Base-by-base conservation (phyloP, 2,329 filamentous ascomycete species). In the Talaromyces sp. region DNA sequence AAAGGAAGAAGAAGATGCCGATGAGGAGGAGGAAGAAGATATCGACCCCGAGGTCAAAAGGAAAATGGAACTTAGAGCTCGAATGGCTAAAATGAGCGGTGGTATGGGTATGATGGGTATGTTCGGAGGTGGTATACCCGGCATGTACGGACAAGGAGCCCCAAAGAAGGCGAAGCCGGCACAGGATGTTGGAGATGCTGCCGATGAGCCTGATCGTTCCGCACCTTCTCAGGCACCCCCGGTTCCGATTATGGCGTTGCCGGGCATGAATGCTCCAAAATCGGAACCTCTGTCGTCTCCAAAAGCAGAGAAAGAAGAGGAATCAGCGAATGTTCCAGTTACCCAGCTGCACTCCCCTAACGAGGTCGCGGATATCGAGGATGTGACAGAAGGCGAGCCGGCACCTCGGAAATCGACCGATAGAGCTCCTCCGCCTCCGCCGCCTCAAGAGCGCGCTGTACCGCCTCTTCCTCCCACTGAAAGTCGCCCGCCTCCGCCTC, bases 41-140 rank as follows among this genome's bases (percentile, higher is more conserved):
- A 81, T 96, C 56, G 93, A 98, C 69, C 91, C 92, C 0, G 95
- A 99, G 73, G 82, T 91, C 24, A 87, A 86, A 66, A 88, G 93
- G 57, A 90, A 89, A 71, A 87, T 96, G 76, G 93, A 97, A 72
- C 81, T 99, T 32, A 86, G 95, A 62, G 92, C 95, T 63, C 87
- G 95, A 68, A 99, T 99, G 91, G 95, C 95, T 52, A 97, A 96
- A 78, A 95, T 99, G 89, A 96, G 93, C 67, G 93, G 93, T 59
- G 93, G 93, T 24, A 96, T 96, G 91, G 91, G 91, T 53, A 96
- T 98, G 89, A 87, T 91, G 72, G 91, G 91, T 68, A 95, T 98
- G 87, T 96, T 96, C 73, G 91, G 90, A 19, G 84, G 83, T 41
- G 86, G 86, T 62, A 84, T 91, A 72, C 84, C 87, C 17, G 70